A percentile compares a stretch with the other conserved stretches of the same genome.
These are phyloP conservation scores for Chrysopogon serrulatus DNA, from an alignment of 176 grass and related monocot species.

Conservation along the genomic window DNA sequence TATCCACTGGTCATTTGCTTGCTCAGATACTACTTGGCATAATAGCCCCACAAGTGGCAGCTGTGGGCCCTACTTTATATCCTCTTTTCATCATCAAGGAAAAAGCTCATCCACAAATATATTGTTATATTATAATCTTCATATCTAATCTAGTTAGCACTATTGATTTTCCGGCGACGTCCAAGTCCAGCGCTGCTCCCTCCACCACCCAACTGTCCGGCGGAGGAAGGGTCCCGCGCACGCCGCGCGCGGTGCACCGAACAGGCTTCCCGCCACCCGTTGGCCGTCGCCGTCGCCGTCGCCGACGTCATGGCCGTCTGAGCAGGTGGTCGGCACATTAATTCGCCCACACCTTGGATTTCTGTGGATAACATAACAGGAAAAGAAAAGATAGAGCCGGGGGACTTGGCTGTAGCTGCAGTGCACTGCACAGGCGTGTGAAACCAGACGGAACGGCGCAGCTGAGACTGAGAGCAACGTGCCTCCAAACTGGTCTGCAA, in stretches of 20 bases:
- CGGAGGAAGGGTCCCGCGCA: neutral
- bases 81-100: neutral
- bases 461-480: neutral
- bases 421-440: neutral
- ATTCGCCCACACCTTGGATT: neutral
- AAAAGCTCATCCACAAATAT: neutral
- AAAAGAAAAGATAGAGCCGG: neutral
- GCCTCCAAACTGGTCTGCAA: too few species aligned
- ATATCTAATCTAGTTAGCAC: neutral
- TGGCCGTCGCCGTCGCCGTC: neutral
- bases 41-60: neutral
- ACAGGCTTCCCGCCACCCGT: neutral
- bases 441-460: neutral
- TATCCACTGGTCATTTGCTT: too few species aligned
- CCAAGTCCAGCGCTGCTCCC: neutral
- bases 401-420: too few species aligned
- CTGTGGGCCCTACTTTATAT: neutral
- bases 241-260: neutral
- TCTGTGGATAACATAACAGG: neutral
- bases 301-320: neutral
- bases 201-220: neutral
- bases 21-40: too few species aligned
- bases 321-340: neutral
- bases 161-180: slow-evolving; percentile 16
- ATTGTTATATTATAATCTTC: neutral